These are phyloP conservation scores for Juglanconis sp. DNA, from an alignment of 2,329 filamentous ascomycete species.

Conservation along the genomic window DNA sequence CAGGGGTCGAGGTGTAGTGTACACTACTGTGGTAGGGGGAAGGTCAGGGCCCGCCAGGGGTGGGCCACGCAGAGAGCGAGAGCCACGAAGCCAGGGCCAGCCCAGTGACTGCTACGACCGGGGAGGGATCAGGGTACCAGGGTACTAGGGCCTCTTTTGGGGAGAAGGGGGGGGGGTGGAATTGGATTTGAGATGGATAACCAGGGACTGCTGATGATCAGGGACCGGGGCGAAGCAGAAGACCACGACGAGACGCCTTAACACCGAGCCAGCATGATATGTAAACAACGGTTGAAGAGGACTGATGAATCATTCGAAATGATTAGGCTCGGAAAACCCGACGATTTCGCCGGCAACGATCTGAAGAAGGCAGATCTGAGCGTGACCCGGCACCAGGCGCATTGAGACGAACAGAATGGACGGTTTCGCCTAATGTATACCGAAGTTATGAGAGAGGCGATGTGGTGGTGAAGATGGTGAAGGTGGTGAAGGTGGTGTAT, in stretches of 20 bases:
- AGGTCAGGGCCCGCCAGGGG: neutral
- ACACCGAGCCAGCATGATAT: neutral
- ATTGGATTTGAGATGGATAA: neutral
- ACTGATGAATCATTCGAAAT: too few species aligned
- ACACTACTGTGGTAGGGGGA: neutral
- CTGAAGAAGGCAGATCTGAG: too few species aligned
- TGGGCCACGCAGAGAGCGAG: neutral
- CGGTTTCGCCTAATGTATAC: too few species aligned
- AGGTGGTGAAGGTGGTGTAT: too few species aligned
- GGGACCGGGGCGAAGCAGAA: neutral
- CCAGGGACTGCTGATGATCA: neutral
- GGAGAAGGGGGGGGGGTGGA: neutral
- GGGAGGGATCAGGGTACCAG: conserved; percentile 6
- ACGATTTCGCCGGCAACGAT: too few species aligned
- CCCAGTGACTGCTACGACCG: conserved; percentile 1
- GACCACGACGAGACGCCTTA: neutral
- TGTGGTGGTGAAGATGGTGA: too few species aligned
- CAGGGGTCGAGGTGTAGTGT: conserved; percentile 1
- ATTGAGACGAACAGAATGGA: too few species aligned
- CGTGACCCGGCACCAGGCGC: too few species aligned
- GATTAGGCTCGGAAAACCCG: too few species aligned
- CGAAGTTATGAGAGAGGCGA: too few species aligned
- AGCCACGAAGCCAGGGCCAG: conserved; percentile 3
- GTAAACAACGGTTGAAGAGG: too few species aligned
- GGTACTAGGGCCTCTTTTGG: neutral